phyloP scores from a whole-genome alignment of 495 filamentous ascomycete species.

The Chaetomidium leptoderma region DNA sequence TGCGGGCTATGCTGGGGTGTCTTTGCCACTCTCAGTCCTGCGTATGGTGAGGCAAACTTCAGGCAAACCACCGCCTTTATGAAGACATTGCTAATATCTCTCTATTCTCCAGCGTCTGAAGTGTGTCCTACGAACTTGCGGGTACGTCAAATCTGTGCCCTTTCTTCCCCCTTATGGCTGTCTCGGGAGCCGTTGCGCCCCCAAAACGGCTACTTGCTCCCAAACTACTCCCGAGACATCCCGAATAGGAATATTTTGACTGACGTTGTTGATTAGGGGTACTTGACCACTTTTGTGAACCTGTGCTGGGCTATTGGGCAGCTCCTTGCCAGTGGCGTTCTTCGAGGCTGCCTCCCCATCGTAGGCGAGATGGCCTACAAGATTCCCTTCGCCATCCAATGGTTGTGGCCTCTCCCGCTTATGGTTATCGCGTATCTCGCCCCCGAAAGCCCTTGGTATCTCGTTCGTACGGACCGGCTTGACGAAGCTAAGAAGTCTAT shows the following conservation, averaged over 20 bases:
- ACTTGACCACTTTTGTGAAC: slow-evolving; percentile 58
- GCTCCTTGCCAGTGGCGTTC: slow-evolving; percentile 52
- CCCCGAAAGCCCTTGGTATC: slow-evolving; percentile 63
- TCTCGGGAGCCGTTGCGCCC: too few relatives aligned
- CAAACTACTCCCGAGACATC: too few relatives aligned
- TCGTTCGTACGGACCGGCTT: slow-evolving; percentile 52
- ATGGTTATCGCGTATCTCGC: slow-evolving; percentile 53
- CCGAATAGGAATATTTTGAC: too few relatives aligned
- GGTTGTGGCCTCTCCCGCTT: slow-evolving; percentile 58
- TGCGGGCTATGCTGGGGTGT: slow-evolving; percentile 6
- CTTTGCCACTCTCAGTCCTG: neutral
- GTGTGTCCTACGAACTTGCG: slow-evolving; percentile 56
- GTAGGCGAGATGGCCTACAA: slow-evolving; percentile 50
- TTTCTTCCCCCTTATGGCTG: too few relatives aligned
- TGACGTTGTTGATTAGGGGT: too few relatives aligned
- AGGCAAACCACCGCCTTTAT: neutral
- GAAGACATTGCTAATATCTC: neutral
- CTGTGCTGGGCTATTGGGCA: slow-evolving; percentile 67
- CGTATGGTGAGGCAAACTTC: slow-evolving; percentile 3
- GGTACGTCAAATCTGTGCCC: too few relatives aligned
- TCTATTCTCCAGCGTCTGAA: slow-evolving; percentile 43
- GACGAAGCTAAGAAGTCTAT: slow-evolving; percentile 48
- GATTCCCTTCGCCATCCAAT: slow-evolving; percentile 59
- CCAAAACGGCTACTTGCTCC: too few relatives aligned
- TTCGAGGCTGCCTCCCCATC: slow-evolving; percentile 44